These are phyloP conservation scores for Neurospora sp. DNA, from an alignment of 495 filamentous ascomycete genomes.

Conservation along the genomic window DNA sequence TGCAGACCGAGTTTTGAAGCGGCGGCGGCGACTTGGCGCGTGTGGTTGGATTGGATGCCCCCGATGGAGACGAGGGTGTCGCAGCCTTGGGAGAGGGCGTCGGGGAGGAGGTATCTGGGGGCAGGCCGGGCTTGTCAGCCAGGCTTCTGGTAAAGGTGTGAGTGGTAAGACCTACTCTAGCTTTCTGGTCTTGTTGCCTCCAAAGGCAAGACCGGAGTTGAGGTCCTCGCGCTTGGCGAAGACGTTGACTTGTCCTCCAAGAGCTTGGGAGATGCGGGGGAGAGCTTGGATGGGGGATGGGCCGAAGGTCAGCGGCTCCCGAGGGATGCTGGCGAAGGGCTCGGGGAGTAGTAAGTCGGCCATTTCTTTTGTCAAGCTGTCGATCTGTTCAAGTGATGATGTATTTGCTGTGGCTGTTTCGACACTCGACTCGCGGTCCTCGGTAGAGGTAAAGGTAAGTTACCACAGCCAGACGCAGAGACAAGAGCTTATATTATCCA, in stretches of 20 bases:
- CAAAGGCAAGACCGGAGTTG: conserved; percentile 51
- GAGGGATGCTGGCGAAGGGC: conserved; percentile 49
- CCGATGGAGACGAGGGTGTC: conserved; percentile 52
- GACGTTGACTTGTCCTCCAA: conserved; percentile 42
- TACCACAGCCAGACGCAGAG: neutral
- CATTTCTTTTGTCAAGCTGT: conserved; percentile 7
- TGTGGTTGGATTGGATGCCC: conserved; percentile 58
- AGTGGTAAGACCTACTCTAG: conserved; percentile 29
- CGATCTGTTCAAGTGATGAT: neutral
- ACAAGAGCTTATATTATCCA: neutral
- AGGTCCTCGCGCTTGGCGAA: conserved; percentile 56
- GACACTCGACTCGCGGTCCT: too few species aligned
- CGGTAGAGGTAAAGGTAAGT: neutral
- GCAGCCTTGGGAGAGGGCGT: conserved; percentile 42
- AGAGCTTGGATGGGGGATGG: conserved; percentile 52
- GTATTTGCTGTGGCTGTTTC: neutral
- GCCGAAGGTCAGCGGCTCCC: conserved; percentile 41
- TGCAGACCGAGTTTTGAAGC: conserved; percentile 42
- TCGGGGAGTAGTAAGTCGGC: conserved; percentile 35
- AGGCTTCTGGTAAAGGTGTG: too few species aligned
- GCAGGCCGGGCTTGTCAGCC: too few species aligned
- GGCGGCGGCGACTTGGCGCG: conserved; percentile 49
- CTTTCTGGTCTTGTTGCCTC: conserved; percentile 58
- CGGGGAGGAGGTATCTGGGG: conserved; percentile 41
- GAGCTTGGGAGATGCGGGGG: conserved; percentile 45